Base-by-base conservation (phyloP, 805 yeast species). In the Zygoascus bituminiphila region DNA sequence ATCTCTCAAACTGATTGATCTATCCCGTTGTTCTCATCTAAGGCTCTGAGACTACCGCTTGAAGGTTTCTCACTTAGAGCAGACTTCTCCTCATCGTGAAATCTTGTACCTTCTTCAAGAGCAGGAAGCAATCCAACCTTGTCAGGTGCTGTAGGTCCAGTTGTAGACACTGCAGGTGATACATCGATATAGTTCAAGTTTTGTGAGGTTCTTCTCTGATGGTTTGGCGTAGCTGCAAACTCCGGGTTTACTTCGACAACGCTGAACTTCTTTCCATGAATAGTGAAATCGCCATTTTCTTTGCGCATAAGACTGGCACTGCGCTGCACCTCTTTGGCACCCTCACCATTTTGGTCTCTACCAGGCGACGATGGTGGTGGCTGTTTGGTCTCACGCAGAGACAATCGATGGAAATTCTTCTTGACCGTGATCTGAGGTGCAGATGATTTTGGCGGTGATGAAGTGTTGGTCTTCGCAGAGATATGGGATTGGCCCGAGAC, bases 201-300 rank as follows among this genome's bases (percentile, higher is more conserved):
- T n/a, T 50, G 46, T 9, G 54, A 51, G 2, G 47, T 35, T 9
- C 57, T 46, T 2, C 56, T 37, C 19, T 50, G 52, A 37, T 52
- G 56, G 31, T 50, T 50, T 20, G 55, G 52, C 7, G 54, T 48
- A 33, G 55, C 52, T 2, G 58, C 61, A 46, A 61, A 54, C 23
- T 61, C 63, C 1, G 65, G 66, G 38, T 62, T 62, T 24, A 62
- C 62, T 38, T 60, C 57, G 2, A 61, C 66, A 5, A 62, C 57
- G 12, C 62, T 51, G 49, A 62, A 62, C 42, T 56, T 59, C 49
- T 57, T 57, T n/a, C 66, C 66, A 21, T 56, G 54, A 15, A 62
- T 48, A 1, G 60, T 58, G 42, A 61, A 61, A 31, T 57, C 56
- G n/a, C 57, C 58, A 14, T 53, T 40, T 21, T 45, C 51, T 19